Evolutionary conservation across 495 filamentous ascomycete genomes (phyloP).

Genomic region (Aspergillus olivimuriae): DNA sequence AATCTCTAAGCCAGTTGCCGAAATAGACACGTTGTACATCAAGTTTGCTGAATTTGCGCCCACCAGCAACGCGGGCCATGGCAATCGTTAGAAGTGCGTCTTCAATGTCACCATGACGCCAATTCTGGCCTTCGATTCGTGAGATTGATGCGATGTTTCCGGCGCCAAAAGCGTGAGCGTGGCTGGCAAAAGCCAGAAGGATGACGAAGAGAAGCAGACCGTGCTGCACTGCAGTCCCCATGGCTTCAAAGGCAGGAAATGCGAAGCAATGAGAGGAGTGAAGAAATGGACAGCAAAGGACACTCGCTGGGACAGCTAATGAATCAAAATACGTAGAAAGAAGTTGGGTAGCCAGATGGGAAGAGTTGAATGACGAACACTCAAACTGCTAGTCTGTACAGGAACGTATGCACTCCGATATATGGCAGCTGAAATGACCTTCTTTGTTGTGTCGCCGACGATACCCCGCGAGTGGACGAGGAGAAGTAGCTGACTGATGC

Average conservation of each 20-base stretch:
- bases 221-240: neutral
- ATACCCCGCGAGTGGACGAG: too few species aligned
- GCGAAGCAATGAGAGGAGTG: neutral
- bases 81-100: constrained; percentile 71
- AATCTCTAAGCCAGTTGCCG: constrained; percentile 88
- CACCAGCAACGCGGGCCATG: constrained; percentile 70
- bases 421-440: too few species aligned
- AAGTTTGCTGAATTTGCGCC: constrained; percentile 82
- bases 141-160: constrained; percentile 77
- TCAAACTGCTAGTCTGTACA: too few species aligned
- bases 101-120: constrained; percentile 89
- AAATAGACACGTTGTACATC: constrained; percentile 82
- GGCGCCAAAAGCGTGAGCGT: constrained; percentile 76
- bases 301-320: too few species aligned
- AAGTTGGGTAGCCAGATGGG: too few species aligned
- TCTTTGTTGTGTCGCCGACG: too few species aligned
- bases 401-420: too few species aligned
- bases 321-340: too few species aligned
- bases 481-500: too few species aligned
- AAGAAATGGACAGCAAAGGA: constrained; percentile 1
- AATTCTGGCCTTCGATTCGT: constrained; percentile 76
- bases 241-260: neutral
- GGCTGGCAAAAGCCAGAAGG: constrained; percentile 16
- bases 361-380: too few species aligned
- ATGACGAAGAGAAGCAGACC: neutral